Evolutionary conservation across 1,139 yeast species (phyloP), one percentile per base, ranked within the genome.

Genomic region (Suhomyces wounanorum): DNA sequence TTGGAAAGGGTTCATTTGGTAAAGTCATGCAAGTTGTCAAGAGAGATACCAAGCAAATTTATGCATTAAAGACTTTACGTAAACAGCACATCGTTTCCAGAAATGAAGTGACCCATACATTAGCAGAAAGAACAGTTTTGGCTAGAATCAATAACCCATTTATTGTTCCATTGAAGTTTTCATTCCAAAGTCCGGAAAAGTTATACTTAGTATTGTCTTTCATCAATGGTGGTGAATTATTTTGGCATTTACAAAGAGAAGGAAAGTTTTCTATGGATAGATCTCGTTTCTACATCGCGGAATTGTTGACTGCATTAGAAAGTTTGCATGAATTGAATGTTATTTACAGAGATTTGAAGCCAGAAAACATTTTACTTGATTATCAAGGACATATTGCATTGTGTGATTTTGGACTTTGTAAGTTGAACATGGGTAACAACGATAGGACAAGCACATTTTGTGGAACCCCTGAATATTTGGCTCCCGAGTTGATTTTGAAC

Each of bases 11-110:
- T 3, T 90, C 97, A 2, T 95, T 94, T 69, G 99, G 99, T 49
- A 94, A 95, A 69, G 99, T 94, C 51, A 94, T 94, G 98, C 99
- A 94, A 70, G 99, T 94, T 43, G 85, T 91, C 53, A 94, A 94
- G 72, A 89, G 89, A 60, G 98, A 94, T 69, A 94, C 99, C 10
- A 87, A 87, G 57, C 96, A 92, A 65, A 86, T 94, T 37, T 94
- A 94, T 68, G 99, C 99, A 3, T 76, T 94, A 66, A 94, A 94
- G 67, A 91, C 97, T 0, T 84, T 94, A 57, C 81, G 98, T 59
- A 94, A 94, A 66, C 91, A 96, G 25, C 97, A 94, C 65, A 90
- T 94, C 59, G 96, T 94, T 31, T 88, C 96, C 16, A 83, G 96
- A 63, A 85, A 91, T 72, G 99, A 95, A 71, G 97, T 94, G 25